Evolutionary conservation across 495 filamentous ascomycete species (phyloP).

Genomic region (Neurospora discreta): DNA sequence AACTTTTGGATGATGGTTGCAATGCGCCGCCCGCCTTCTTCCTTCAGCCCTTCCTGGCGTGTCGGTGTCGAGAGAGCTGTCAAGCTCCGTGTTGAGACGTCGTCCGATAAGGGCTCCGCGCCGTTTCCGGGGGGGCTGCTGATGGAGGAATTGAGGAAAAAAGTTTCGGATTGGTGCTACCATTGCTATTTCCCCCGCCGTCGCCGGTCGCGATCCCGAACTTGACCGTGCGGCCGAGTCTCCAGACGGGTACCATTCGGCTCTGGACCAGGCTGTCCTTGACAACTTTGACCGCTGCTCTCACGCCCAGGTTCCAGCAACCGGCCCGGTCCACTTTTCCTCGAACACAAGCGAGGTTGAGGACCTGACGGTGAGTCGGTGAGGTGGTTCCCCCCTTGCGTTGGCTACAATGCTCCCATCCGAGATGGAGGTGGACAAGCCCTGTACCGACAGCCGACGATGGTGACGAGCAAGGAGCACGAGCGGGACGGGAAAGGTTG

Average conservation of each 20-base stretch:
- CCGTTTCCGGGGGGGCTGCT: neutral
- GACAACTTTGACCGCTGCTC: neutral
- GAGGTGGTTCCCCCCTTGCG: neutral
- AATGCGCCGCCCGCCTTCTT: neutral
- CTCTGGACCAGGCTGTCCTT: neutral
- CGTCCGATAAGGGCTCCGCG: neutral
- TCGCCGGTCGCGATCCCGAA: neutral
- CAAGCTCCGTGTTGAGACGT: neutral
- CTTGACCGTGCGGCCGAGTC: neutral
- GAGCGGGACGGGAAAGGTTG: neutral
- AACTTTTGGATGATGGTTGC: neutral
- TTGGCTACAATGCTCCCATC: neutral
- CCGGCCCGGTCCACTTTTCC: neutral
- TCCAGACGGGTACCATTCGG: neutral
- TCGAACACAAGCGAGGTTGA: slow-evolving; percentile 5
- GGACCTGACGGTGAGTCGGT: neutral
- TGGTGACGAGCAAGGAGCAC: neutral
- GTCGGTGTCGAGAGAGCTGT: neutral
- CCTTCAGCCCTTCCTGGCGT: neutral
- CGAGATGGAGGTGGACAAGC: neutral
- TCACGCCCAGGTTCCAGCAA: neutral
- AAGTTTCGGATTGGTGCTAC: neutral
- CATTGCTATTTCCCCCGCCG: neutral
- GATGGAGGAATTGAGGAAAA: neutral
- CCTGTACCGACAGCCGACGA: neutral